Evolutionary conservation across 371 early-diverging fungal species (phyloP).

Genomic region (Coemansia linderi): DNA sequence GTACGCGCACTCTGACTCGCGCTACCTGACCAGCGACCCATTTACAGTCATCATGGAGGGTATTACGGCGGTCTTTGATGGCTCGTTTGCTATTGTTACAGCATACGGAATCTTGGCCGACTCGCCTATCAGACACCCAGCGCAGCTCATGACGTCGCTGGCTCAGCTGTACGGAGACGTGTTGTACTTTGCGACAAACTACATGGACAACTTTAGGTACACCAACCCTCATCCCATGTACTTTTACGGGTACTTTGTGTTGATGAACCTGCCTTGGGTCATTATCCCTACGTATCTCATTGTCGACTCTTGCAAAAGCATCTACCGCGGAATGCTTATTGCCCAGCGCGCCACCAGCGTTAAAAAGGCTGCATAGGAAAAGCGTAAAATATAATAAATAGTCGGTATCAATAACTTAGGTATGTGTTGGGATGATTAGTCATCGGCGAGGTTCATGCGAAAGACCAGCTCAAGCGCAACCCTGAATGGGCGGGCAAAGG

Average conservation of each 20-base stretch:
- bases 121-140: constrained; percentile 67
- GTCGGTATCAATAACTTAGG: neutral
- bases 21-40: constrained; percentile 80
- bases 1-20: constrained; percentile 83
- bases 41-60: constrained; percentile 80
- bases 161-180: constrained; percentile 80
- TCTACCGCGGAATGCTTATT: constrained; percentile 56
- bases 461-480: constrained; percentile 57
- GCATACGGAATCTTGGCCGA: constrained; percentile 65
- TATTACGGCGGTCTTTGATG: constrained; percentile 85
- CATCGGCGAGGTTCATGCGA: constrained; percentile 40
- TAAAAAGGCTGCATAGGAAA: constrained; percentile 31
- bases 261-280: constrained; percentile 74
- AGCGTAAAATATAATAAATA: neutral
- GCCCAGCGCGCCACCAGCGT: constrained; percentile 43
- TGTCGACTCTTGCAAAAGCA: constrained; percentile 52
- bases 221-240: constrained; percentile 69
- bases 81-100: constrained; percentile 70
- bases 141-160: constrained; percentile 69
- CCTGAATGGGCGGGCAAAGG: constrained; percentile 56
- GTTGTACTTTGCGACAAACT: constrained; percentile 71
- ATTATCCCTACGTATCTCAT: constrained; percentile 63
- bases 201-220: constrained; percentile 66
- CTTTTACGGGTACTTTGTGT: constrained; percentile 78
- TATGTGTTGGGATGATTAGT: neutral